phyloP scores from a whole-genome alignment of 345 rosid genomes.

The Geranium rotundifolium region DNA sequence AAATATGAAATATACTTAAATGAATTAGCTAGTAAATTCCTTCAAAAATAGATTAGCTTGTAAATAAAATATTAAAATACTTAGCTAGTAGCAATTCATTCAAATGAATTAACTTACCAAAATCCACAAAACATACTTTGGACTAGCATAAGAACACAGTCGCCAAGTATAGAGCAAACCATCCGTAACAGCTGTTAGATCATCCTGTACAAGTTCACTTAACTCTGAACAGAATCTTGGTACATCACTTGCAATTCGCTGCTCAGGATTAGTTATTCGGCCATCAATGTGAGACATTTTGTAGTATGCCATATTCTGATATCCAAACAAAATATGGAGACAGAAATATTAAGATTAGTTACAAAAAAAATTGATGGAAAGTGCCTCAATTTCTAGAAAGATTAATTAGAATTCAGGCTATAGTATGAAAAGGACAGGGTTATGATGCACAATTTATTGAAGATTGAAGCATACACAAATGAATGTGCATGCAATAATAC shows the following conservation, averaged over 20 bases:
- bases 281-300: constrained; percentile 96
- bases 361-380: no score
- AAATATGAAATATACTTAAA: not conserved
- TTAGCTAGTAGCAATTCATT: no score
- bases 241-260: constrained; percentile 88
- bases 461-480: no score
- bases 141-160: constrained; percentile 92
- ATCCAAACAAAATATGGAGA: constrained; percentile 10
- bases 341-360: no score
- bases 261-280: constrained; percentile 86
- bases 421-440: no score
- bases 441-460: no score
- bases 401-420: no score
- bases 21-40: no score
- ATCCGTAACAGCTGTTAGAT: constrained; percentile 80
- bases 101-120: constrained; percentile 41
- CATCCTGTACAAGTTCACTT: constrained; percentile 90
- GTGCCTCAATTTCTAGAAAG: no score
- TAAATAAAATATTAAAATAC: no score
- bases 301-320: constrained; percentile 97
- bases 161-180: constrained; percentile 91
- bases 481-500: no score
- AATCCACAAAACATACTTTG: constrained; percentile 89
- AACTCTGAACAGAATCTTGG: constrained; percentile 94
- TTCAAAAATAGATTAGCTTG: not conserved